phyloP scores from a whole-genome alignment of 2,329 filamentous ascomycete genomes.

The Plectosphaerella sp. region DNA sequence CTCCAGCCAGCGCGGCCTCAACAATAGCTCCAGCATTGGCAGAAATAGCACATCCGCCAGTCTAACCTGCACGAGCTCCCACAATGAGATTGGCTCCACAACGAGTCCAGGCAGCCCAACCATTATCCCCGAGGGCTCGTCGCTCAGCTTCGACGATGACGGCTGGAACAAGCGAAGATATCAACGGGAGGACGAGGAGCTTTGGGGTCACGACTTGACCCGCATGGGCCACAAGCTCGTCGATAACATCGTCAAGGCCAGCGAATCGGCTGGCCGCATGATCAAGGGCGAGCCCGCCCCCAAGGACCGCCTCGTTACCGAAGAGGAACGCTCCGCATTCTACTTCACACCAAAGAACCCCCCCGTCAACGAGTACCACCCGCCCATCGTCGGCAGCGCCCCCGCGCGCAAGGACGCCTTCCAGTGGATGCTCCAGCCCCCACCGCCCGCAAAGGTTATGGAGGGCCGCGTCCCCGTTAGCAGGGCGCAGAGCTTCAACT shows the following conservation, averaged over 20 bases:
- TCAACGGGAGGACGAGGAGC: slow-evolving; percentile 81
- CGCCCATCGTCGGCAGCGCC: slow-evolving; percentile 75
- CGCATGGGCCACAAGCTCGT: slow-evolving; percentile 51
- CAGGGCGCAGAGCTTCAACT: slow-evolving; percentile 55
- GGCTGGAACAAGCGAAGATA: slow-evolving; percentile 77
- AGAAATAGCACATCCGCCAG: slow-evolving; percentile 47
- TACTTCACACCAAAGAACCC: slow-evolving; percentile 60
- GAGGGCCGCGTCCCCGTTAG: slow-evolving; percentile 73
- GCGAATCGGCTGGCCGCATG: slow-evolving; percentile 48
- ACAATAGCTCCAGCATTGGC: slow-evolving; percentile 45
- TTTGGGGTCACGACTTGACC: slow-evolving; percentile 67
- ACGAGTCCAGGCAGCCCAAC: slow-evolving; percentile 33
- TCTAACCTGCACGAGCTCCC: slow-evolving; percentile 30
- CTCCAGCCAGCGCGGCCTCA: slow-evolving; percentile 55
- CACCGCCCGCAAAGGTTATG: slow-evolving; percentile 87
- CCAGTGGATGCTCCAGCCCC: slow-evolving; percentile 89
- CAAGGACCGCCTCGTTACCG: slow-evolving; percentile 47
- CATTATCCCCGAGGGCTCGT: slow-evolving; percentile 41
- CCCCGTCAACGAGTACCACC: slow-evolving; percentile 81
- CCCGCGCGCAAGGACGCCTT: slow-evolving; percentile 66
- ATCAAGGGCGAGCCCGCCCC: slow-evolving; percentile 48
- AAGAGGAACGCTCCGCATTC: slow-evolving; percentile 50
- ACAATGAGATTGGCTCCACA: slow-evolving; percentile 29
- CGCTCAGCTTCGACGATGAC: slow-evolving; percentile 38
- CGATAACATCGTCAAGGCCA: slow-evolving; percentile 55